Evolutionary conservation across 768 basidiomycete genomes (phyloP).

Genomic region (Mycena capillaripes): DNA sequence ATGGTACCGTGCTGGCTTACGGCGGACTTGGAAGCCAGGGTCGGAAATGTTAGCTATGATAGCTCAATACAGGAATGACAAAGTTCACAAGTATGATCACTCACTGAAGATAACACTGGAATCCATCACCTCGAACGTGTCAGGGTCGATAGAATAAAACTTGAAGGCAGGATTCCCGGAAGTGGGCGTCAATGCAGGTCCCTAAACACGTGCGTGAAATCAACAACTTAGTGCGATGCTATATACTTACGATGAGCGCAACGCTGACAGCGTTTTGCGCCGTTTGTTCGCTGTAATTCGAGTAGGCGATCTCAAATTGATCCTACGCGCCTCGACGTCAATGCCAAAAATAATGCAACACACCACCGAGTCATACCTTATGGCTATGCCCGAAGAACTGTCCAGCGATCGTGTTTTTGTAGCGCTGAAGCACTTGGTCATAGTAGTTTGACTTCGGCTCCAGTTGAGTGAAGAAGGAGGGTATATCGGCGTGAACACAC

Average conservation of each 20-base stretch:
- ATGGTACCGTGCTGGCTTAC: slow-evolving; percentile 4
- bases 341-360: not conserved
- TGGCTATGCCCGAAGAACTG: slow-evolving; percentile 61
- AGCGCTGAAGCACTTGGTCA: slow-evolving; percentile 57
- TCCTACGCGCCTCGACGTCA: slow-evolving; percentile 39
- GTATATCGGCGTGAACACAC: not conserved
- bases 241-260: slow-evolving; percentile 41
- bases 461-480: not conserved
- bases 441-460: slow-evolving; percentile 54
- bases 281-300: slow-evolving; percentile 49
- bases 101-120: slow-evolving; percentile 48
- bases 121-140: slow-evolving; percentile 58
- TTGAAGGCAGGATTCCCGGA: slow-evolving; percentile 54
- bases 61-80: not conserved
- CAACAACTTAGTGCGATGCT: not conserved
- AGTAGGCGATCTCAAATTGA: slow-evolving; percentile 58
- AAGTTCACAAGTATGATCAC: slow-evolving; percentile 1
- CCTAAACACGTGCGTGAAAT: slow-evolving; percentile 10
- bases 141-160: slow-evolving; percentile 58
- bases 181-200: slow-evolving; percentile 55
- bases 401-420: slow-evolving; percentile 54
- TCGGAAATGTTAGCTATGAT: slow-evolving; percentile 43
- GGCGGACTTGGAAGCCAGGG: slow-evolving; percentile 42
- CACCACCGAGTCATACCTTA: slow-evolving; percentile 32
- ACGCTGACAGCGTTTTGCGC: slow-evolving; percentile 48